Evolutionary conservation across 306 rosid genomes (phyloP), one percentile per base, ranked within the genome.

Genomic region (Dalbergia oliveri): DNA sequence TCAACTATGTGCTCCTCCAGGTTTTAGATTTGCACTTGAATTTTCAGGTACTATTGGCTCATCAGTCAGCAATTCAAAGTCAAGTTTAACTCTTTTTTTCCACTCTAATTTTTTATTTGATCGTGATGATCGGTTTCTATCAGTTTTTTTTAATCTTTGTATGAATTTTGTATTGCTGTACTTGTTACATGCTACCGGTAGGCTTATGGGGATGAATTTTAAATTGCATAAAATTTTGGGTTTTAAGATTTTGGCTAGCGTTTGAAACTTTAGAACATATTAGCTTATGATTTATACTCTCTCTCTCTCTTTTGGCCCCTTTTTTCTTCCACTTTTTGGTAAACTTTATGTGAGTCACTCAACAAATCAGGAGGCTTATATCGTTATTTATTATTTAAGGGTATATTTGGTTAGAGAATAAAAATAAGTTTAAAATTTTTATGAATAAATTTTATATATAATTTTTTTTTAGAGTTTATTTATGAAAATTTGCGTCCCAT

Each of bases 181-280:
- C 31, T 11, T 47, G 12, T 11, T 4, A 47, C 12, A 13, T 47
- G 11, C 53, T 47, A 10, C 9, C 41, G 34, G 9, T n/a, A 50
- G 54, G 64, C 41, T 14, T 11, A 76, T 41, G 41, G 58, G 73
- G 65, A 64, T 44, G 57, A 59, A 11, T 37, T 59, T 51, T 10
- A 21, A 6, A 50, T 58, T 58, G 9, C 3, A 45, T 1, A 35
- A 31, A 33, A 11, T 69, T 33, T 59, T 44, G 33, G 77, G 43
- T 12, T 47, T 47, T 39, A 18, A 3, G 60, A 60, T 59, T 45
- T 68, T 54, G 8, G 59, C 33, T 12, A 6, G 51, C 21, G 19
- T 53, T 61, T 79, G 72, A 60, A 70, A 70, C n/a, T 69, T 61
- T 49, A 33, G 37, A 34, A 58, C 7, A n/a, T n/a, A 13, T 23